Percentiles rank a stretch among this genome's conserved stretches.
Conservation (phyloP, 2,329 filamentous ascomycete species). For the Microascus cirrosus region DNA sequence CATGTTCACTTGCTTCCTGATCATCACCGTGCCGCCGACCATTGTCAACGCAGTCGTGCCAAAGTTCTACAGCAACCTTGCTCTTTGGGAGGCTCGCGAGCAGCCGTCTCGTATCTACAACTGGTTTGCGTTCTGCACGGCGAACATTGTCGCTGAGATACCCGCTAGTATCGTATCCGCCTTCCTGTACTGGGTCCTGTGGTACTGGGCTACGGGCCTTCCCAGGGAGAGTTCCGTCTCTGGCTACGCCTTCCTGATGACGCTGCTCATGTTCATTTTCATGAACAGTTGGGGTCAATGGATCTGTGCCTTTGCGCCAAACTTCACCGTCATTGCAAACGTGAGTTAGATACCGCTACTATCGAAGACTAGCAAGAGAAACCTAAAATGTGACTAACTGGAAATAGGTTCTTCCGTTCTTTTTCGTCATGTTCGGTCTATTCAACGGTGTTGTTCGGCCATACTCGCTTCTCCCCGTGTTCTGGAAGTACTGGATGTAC, state of each 20-base stretch:
- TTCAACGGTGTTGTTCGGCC: slow-evolving; percentile 74
- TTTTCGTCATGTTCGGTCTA: slow-evolving; percentile 82
- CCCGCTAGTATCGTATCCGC: slow-evolving; percentile 73
- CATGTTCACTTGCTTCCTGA: slow-evolving; percentile 72
- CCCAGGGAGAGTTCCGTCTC: slow-evolving; percentile 30
- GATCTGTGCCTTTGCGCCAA: slow-evolving; percentile 69
- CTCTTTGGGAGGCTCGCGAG: slow-evolving; percentile 62
- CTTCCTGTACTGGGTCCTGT: slow-evolving; percentile 61
- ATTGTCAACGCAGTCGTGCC: slow-evolving; percentile 81
- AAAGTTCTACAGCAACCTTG: slow-evolving; percentile 65
- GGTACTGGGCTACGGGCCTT: slow-evolving; percentile 75
- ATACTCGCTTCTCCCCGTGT: slow-evolving; percentile 61
- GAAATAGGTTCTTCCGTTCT: slow-evolving; percentile 51
- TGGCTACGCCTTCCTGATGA: slow-evolving; percentile 59
- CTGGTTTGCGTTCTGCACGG: slow-evolving; percentile 57
- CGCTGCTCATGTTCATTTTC: slow-evolving; percentile 78
- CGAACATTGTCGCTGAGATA: slow-evolving; percentile 73
- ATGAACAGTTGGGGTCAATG: slow-evolving; percentile 74
- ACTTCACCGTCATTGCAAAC: slow-evolving; percentile 70
- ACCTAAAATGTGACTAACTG: slow-evolving; percentile 29
- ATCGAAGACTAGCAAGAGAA: background rate
- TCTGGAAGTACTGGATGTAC: slow-evolving; percentile 80
- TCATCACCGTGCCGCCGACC: slow-evolving; percentile 66
- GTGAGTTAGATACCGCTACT: slow-evolving; percentile 59
- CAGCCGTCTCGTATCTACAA: slow-evolving; percentile 73